Evolutionary conservation across 1,284 basidiomycete genomes (phyloP).

Genomic region (Sporisorium exsertum): DNA sequence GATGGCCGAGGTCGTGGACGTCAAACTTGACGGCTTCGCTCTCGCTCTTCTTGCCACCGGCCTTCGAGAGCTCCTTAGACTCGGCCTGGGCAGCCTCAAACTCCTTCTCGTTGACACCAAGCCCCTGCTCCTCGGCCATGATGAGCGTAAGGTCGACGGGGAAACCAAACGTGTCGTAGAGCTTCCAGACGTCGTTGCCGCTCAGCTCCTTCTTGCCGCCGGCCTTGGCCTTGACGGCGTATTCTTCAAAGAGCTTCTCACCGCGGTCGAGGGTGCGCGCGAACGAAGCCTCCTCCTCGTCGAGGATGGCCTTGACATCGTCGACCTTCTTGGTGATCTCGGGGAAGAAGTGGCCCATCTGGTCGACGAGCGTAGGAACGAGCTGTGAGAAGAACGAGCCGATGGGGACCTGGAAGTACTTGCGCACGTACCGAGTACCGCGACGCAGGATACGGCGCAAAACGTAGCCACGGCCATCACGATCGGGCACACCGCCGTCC

Average conservation of each 20-base stretch:
- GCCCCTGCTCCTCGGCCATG: constrained; percentile 94
- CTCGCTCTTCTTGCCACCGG: constrained; percentile 77
- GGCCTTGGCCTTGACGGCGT: constrained; percentile 79
- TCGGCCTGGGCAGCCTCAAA: constrained; percentile 89
- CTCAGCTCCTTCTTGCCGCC: constrained; percentile 78
- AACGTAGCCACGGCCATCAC: constrained; percentile 95
- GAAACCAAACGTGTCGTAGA: constrained; percentile 99
- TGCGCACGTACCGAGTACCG: constrained; percentile 92
- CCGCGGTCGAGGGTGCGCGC: constrained; percentile 95
- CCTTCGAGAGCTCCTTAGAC: constrained; percentile 91
- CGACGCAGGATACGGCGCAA: constrained; percentile 89
- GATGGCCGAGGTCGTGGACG: constrained; percentile 89
- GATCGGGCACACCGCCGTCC: constrained; percentile 95
- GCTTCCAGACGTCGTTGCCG: constrained; percentile 93
- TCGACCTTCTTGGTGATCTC: constrained; percentile 86
- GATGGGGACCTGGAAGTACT: constrained; percentile 93
- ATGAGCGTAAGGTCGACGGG: constrained; percentile 95
- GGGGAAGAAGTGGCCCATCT: constrained; percentile 90
- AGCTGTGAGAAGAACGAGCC: constrained; percentile 95
- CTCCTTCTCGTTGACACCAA: constrained; percentile 87
- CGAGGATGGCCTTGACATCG: constrained; percentile 92
- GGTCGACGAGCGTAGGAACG: constrained; percentile 87
- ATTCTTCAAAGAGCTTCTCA: constrained; percentile 95
- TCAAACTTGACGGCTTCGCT: constrained; percentile 83
- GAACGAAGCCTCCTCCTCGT: constrained; percentile 98